Evolutionary conservation across 352 stramenopile species (phyloP), one percentile per base, ranked within the genome.

Genomic region (Thalassiosira hispida): DNA sequence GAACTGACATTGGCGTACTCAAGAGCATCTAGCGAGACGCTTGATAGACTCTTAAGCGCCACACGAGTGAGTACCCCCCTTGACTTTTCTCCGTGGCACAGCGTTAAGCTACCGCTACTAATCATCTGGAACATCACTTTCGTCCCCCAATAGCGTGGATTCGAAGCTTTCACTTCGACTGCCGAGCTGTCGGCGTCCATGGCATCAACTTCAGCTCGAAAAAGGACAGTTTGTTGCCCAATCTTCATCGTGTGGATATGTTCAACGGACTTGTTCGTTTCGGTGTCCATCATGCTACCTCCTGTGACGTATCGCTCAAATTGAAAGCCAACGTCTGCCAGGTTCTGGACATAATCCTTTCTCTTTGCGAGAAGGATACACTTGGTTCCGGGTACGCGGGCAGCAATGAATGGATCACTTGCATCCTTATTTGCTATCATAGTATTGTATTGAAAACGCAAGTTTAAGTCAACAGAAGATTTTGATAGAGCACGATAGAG

Each of bases 101-200:
- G 57, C 49, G 65, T 73, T 5, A 64, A 60, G 40, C 81, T 86
- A 20, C 77, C 77, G 27, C 52, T 86, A 38, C 66, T 79, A 22
- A 88, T 80, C 72, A 85, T 83, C 64, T 88, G 81, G 33, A 88
- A 86, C 67, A 85, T 84, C 4, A 81, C 73, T 55, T 78, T 81
- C 20, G 67, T 88, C 6, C 57, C 65, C 77, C 77, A 88, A 75
- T 81, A 81, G 12, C 38, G 12, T 16, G 81, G 81, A 52, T 83
- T 82, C 0, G 55, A 76, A 6, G 56, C 73, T 66, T 83, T 85
- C 6, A 86, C 52, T 84, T 88, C 81, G n/a, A 84, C 70, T n/a
- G 59, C 23, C 1, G 57, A 35, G 25, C 61, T 64, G n/a, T 83
- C 29, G 31, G 60, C 61, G 47, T 84, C 51, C 3, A 86, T 52